phyloP scores from a whole-genome alignment of 1,139 yeast genomes.

The Saccharomycopsis hybrid region DNA sequence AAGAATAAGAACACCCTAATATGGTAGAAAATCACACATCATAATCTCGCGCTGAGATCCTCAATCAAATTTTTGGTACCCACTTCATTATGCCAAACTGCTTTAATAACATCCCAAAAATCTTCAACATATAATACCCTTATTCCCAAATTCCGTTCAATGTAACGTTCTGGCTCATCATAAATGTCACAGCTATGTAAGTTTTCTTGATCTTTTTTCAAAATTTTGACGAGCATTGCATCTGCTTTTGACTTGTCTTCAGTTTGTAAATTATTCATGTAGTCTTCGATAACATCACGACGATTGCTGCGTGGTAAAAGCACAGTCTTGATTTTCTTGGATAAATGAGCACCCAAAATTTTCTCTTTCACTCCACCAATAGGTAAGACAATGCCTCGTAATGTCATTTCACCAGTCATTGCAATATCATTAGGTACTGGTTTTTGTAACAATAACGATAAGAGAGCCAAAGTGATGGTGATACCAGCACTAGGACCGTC shows the following conservation, averaged over 20 bases:
- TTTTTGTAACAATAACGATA: constrained; percentile 62
- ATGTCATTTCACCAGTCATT: constrained; percentile 91
- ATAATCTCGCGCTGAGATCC: not conserved
- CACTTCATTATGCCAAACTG: constrained; percentile 53
- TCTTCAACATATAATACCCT: constrained; percentile 61
- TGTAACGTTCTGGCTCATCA: constrained; percentile 40
- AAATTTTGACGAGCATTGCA: constrained; percentile 23
- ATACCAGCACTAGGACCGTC: constrained; percentile 96
- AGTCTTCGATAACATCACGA: constrained; percentile 56
- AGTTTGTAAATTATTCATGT: constrained; percentile 27
- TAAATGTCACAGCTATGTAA: constrained; percentile 18
- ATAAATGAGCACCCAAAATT: constrained; percentile 75
- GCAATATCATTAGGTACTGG: constrained; percentile 69
- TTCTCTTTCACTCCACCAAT: constrained; percentile 90
- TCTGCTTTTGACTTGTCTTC: not conserved
- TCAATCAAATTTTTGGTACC: not conserved
- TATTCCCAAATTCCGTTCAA: constrained; percentile 47
- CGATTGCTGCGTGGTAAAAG: constrained; percentile 67
- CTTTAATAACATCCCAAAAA: constrained; percentile 67
- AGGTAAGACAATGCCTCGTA: constrained; percentile 79
- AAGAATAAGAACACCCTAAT: too few relatives aligned
- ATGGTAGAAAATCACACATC: too few relatives aligned
- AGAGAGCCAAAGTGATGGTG: constrained; percentile 76
- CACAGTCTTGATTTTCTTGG: constrained; percentile 54
- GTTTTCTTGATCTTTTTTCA: constrained; percentile 19